These are phyloP conservation scores for Lentinus tigrinus DNA, from an alignment of 768 basidiomycete genomes.

Conservation along the genomic window DNA sequence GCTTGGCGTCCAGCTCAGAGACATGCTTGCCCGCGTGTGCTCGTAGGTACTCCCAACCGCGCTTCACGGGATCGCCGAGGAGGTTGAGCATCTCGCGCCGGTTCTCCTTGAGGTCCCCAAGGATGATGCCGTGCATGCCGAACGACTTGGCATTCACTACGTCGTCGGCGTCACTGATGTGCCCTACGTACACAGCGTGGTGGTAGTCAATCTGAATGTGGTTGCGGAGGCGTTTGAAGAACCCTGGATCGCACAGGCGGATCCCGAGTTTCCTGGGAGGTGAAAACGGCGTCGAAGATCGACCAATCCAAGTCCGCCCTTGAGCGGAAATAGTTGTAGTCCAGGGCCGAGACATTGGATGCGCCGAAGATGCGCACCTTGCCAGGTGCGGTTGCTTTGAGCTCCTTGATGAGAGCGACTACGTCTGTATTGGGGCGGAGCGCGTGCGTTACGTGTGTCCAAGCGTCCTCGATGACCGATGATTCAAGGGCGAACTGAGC, in stretches of 20 bases:
- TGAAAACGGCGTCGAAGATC: constrained; percentile 49
- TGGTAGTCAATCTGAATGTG: constrained; percentile 34
- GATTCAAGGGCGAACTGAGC: constrained; percentile 34
- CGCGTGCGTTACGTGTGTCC: constrained; percentile 46
- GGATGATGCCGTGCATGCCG: constrained; percentile 49
- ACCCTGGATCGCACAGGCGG: constrained; percentile 49
- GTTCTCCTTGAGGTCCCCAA: constrained; percentile 39
- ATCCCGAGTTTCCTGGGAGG: constrained; percentile 44
- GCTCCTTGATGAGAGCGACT: constrained; percentile 38
- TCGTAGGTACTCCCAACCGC: constrained; percentile 41
- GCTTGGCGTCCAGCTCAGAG: constrained; percentile 42
- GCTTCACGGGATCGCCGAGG: constrained; percentile 43
- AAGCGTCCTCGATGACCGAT: constrained; percentile 41
- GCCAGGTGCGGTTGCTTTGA: constrained; percentile 36
- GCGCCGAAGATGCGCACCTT: constrained; percentile 44
- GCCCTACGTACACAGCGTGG: constrained; percentile 48
- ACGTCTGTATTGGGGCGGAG: constrained; percentile 40
- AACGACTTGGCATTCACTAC: constrained; percentile 48
- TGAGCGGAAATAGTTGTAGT: constrained; percentile 40
- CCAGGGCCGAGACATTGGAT: constrained; percentile 53
- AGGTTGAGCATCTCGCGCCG: constrained; percentile 45
- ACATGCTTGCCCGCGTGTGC: constrained; percentile 37
- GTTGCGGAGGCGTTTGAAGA: constrained; percentile 44
- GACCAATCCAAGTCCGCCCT: constrained; percentile 45
- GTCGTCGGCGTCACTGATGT: constrained; percentile 44